Evolutionary conservation across 2,329 filamentous ascomycete genomes (phyloP).

Genomic region (Hypoxylon sp.): DNA sequence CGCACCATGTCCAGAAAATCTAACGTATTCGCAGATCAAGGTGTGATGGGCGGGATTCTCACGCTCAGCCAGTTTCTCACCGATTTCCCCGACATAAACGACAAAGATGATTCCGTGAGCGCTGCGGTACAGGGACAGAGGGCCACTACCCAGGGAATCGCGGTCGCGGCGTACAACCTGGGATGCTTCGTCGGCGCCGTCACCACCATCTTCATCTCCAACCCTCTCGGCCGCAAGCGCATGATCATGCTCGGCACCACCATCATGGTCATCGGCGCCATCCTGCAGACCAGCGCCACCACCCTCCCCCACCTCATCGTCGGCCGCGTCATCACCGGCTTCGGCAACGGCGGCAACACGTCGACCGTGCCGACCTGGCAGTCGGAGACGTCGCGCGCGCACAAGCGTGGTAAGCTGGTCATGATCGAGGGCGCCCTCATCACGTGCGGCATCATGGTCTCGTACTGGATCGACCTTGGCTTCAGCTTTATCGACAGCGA

Average conservation of each 20-base stretch:
- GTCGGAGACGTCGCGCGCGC: conserved; percentile 63
- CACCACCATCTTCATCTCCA: conserved; percentile 58
- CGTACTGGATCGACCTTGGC: conserved; percentile 68
- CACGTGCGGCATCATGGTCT: conserved; percentile 63
- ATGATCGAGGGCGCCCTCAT: conserved; percentile 68
- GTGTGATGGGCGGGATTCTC: conserved; percentile 78
- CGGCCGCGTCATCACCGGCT: conserved; percentile 57
- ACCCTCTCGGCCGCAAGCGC: conserved; percentile 63
- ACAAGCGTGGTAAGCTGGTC: conserved; percentile 67
- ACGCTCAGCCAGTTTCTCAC: conserved; percentile 69
- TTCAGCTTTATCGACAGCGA: conserved; percentile 60
- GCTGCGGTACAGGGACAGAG: conserved; percentile 49
- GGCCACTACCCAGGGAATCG: conserved; percentile 61
- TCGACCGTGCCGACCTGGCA: conserved; percentile 66
- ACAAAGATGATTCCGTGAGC: conserved; percentile 47
- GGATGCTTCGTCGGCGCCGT: conserved; percentile 64
- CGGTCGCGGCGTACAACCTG: conserved; percentile 65
- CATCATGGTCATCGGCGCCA: conserved; percentile 66
- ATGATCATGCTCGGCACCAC: conserved; percentile 65
- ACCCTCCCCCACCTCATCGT: conserved; percentile 63
- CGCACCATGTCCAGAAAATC: background rate
- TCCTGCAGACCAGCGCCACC: conserved; percentile 50
- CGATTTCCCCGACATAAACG: conserved; percentile 63
- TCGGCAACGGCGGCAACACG: conserved; percentile 54
- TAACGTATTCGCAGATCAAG: conserved; percentile 67